Evolutionary conservation across 805 yeast genomes (phyloP).

Genomic region (Vanderwaltozyma yarrowii): DNA sequence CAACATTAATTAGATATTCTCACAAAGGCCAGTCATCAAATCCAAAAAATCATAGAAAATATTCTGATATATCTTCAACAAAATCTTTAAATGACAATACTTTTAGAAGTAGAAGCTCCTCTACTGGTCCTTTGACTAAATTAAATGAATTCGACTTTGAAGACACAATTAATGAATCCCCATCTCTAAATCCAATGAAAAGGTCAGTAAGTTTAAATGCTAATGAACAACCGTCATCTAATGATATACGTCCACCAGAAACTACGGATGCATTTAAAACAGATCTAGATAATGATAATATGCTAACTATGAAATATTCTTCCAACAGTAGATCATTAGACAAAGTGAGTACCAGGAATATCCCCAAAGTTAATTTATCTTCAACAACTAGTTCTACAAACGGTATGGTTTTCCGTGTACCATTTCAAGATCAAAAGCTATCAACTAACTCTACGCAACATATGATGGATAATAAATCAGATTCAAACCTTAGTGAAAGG

Average conservation of each 20-base stretch:
- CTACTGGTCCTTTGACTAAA: background rate
- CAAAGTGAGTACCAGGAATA: too few relatives aligned
- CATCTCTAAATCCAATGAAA: too few relatives aligned
- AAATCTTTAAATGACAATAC: slow-evolving; percentile 5
- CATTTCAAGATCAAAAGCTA: slow-evolving; percentile 44
- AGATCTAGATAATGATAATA: background rate
- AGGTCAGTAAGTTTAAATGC: background rate
- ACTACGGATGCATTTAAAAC: background rate
- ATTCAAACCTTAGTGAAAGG: slow-evolving; percentile 1
- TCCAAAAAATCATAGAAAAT: slow-evolving; percentile 2
- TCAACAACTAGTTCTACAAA: slow-evolving; percentile 23
- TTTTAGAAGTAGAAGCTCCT: background rate
- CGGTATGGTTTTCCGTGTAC: slow-evolving; percentile 46
- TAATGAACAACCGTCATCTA: background rate
- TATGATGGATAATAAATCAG: too few relatives aligned
- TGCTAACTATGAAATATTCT: too few relatives aligned
- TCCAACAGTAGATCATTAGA: too few relatives aligned
- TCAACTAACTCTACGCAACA: background rate
- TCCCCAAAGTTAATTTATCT: background rate
- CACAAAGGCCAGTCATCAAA: slow-evolving; percentile 7
- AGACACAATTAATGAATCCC: background rate
- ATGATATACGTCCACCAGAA: background rate
- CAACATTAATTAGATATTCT: slow-evolving; percentile 10
- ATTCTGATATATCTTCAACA: slow-evolving; percentile 9
- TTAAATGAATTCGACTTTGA: background rate